A percentile compares a stretch with the other conserved stretches of the same genome.
Conservation (phyloP, 192 early-diverging fungal genomes). For the Kickxella alabastrina region DNA sequence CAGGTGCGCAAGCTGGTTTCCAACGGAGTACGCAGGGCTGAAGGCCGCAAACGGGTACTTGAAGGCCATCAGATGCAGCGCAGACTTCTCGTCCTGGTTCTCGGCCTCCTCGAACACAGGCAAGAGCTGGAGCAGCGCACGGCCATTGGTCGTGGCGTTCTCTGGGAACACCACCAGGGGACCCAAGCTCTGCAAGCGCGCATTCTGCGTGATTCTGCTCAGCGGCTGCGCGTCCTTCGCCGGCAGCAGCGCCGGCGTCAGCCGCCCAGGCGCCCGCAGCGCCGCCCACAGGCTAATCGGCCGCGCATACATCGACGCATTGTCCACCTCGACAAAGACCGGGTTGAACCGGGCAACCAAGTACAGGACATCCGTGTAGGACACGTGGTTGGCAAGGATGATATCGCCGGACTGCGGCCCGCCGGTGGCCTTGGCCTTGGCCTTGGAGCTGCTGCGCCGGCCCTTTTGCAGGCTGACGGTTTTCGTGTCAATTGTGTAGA, state of each 20-base stretch:
- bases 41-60: conserved; percentile 34
- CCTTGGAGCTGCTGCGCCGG: conserved; percentile 4
- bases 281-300: conserved; percentile 31
- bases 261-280: conserved; percentile 18
- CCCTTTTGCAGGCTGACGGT: conserved; percentile 66
- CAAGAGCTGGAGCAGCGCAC: conserved; percentile 72
- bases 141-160: conserved; percentile 81
- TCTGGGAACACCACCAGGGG: conserved; percentile 48
- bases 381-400: conserved; percentile 76
- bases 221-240: conserved; percentile 28
- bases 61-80: conserved; percentile 55
- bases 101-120: conserved; percentile 64
- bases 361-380: conserved; percentile 81
- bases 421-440: background rate
- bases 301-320: conserved; percentile 26
- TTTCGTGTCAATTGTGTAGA: conserved; percentile 65
- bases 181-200: conserved; percentile 12
- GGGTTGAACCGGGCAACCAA: conserved; percentile 60
- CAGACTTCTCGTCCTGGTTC: conserved; percentile 56
- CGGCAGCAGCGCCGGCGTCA: conserved; percentile 33
- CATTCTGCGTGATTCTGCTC: conserved; percentile 26
- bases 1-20: conserved; percentile 55
- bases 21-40: conserved; percentile 49
- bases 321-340: conserved; percentile 50
- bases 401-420: conserved; percentile 63